phyloP scores from a whole-genome alignment of 2,329 filamentous ascomycete species.

The Harringtonia aguacate region DNA sequence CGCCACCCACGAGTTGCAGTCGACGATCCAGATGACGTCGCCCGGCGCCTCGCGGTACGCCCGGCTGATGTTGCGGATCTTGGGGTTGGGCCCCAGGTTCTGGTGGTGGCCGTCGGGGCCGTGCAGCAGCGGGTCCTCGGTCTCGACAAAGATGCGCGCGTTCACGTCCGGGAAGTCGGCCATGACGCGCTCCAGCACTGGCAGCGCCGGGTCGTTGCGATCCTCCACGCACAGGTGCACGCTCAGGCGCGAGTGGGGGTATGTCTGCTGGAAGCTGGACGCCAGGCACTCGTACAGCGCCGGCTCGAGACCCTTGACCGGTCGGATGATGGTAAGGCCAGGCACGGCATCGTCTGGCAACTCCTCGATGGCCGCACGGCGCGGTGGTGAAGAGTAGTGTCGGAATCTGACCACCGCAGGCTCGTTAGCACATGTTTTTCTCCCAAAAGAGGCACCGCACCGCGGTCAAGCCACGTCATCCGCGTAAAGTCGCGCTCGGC shows the following conservation, averaged over 20 bases:
- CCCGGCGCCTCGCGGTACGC: conserved; percentile 82
- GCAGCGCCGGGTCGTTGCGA: conserved; percentile 63
- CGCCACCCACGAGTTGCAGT: conserved; percentile 93
- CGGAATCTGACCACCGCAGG: conserved; percentile 37
- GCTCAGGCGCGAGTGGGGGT: conserved; percentile 65
- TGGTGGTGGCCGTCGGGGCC: conserved; percentile 36
- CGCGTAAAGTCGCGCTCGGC: too few species aligned
- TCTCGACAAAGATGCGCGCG: conserved; percentile 43
- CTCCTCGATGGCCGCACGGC: conserved; percentile 38
- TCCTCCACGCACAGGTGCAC: conserved; percentile 76
- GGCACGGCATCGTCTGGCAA: conserved; percentile 48
- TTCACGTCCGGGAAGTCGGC: conserved; percentile 73
- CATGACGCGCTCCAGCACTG: conserved; percentile 60
- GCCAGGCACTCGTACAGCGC: conserved; percentile 86
- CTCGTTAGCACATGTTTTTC: not conserved
- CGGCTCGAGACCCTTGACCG: conserved; percentile 85
- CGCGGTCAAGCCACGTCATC: too few species aligned
- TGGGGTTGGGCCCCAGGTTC: conserved; percentile 87
- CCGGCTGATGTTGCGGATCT: conserved; percentile 91
- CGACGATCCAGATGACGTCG: conserved; percentile 87
- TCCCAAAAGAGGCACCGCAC: too few species aligned
- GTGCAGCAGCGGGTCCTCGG: conserved; percentile 11
- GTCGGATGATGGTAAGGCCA: conserved; percentile 82
- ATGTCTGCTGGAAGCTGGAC: conserved; percentile 72
- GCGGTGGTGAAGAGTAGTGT: conserved; percentile 38